These are phyloP conservation scores for Termitomyces sp. DNA, from an alignment of 768 basidiomycete genomes.

Conservation along the genomic window DNA sequence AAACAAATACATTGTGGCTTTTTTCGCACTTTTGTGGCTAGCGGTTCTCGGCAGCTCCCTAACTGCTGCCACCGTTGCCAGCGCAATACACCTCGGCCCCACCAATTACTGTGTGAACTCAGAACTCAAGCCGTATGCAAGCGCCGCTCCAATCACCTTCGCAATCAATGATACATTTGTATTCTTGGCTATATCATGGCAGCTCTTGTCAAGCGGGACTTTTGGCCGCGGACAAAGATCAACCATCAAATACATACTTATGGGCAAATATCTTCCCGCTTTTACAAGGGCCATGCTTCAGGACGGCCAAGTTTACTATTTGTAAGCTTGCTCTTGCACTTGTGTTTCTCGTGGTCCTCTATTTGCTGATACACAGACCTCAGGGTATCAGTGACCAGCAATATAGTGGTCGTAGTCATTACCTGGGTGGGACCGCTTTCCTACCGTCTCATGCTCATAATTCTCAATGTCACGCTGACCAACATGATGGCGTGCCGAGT, in stretches of 20 bases:
- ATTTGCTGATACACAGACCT: neutral
- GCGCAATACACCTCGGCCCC: conserved; percentile 19
- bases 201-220: conserved; percentile 8
- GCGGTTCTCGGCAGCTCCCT: conserved; percentile 18
- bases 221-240: conserved; percentile 1
- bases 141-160: conserved; percentile 18
- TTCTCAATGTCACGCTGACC: conserved; percentile 7
- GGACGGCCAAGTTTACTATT: conserved; percentile 28
- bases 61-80: conserved; percentile 19
- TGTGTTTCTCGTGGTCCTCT: neutral
- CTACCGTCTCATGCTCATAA: conserved; percentile 8
- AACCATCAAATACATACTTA: conserved; percentile 11
- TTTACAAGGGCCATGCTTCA: conserved; percentile 21
- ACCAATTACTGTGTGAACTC: conserved; percentile 26
- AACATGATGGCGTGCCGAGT: conserved; percentile 14
- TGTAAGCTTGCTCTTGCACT: conserved; percentile 15
- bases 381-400: conserved; percentile 10
- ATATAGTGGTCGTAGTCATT: conserved; percentile 1
- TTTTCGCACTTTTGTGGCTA: conserved; percentile 25
- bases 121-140: conserved; percentile 17
- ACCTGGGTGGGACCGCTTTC: conserved; percentile 4
- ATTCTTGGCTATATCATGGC: conserved; percentile 28
- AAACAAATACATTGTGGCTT: conserved; percentile 12
- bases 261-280: conserved; percentile 17
- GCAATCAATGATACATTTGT: conserved; percentile 25